Conservation (phyloP, 805 yeast genomes). For the Suhomyces faveliae region DNA sequence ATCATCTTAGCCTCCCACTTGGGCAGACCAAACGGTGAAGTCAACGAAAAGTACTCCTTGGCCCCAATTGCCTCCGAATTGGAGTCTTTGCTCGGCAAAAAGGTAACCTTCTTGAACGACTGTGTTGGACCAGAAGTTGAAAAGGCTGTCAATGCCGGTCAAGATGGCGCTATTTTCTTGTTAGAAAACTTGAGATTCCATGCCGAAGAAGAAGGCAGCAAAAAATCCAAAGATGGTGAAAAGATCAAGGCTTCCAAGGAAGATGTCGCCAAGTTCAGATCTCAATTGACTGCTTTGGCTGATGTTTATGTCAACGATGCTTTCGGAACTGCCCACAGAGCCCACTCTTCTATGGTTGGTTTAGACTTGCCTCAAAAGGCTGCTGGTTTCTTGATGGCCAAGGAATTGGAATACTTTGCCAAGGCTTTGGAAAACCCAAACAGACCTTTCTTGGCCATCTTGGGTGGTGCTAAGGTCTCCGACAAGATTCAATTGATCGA, state of each 20-base stretch:
- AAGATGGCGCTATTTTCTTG: slow-evolving; percentile 79
- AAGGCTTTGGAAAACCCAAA: slow-evolving; percentile 97
- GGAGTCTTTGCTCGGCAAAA: slow-evolving; percentile 63
- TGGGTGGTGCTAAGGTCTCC: slow-evolving; percentile 99
- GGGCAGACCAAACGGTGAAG: slow-evolving; percentile 99
- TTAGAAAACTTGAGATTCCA: slow-evolving; percentile 98
- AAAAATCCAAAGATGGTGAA: slow-evolving; percentile 78
- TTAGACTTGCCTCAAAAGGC: slow-evolving; percentile 94
- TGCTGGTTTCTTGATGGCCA: slow-evolving; percentile 97
- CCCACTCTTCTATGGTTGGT: slow-evolving; percentile 99
- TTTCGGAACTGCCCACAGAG: slow-evolving; percentile 99
- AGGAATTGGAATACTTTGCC: slow-evolving; percentile 96
- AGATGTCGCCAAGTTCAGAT: slow-evolving; percentile 83
- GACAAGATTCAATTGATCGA: slow-evolving; percentile 98
- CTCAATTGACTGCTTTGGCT: slow-evolving; percentile 85
- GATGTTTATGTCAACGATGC: slow-evolving; percentile 98
- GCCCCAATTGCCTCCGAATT: slow-evolving; percentile 93
- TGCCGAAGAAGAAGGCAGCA: slow-evolving; percentile 95
- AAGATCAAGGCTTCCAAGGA: slow-evolving; percentile 90
- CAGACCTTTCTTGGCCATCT: slow-evolving; percentile 97
- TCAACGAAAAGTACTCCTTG: slow-evolving; percentile 79
- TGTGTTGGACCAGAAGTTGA: slow-evolving; percentile 92
- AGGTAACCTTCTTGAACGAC: slow-evolving; percentile 82
- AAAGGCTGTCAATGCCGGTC: slow-evolving; percentile 68
- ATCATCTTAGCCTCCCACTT: slow-evolving; percentile 93